Conservation (phyloP, 163 green algal species). For the Chlamydomonas reinhardtii region DNA sequence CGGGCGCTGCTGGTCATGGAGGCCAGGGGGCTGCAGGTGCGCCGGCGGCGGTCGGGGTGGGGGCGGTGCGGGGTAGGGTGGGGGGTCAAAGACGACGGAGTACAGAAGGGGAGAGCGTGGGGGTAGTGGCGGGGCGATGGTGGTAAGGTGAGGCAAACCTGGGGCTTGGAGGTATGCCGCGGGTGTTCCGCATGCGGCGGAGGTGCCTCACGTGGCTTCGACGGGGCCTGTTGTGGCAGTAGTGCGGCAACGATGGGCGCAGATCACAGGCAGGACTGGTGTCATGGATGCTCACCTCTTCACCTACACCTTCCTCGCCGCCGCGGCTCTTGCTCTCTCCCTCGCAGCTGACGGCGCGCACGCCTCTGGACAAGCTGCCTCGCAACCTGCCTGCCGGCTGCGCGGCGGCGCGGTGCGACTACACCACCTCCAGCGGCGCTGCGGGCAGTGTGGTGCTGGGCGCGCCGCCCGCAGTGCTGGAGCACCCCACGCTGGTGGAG, state of each 20-base stretch:
- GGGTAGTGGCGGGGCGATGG: too few relatives aligned
- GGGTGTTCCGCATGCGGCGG: too few relatives aligned
- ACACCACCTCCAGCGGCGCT: slow-evolving; percentile 63
- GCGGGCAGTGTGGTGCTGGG: slow-evolving; percentile 74
- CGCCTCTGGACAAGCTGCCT: slow-evolving; percentile 58
- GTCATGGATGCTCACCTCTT: too few relatives aligned
- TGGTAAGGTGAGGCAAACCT: too few relatives aligned
- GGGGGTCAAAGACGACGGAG: too few relatives aligned
- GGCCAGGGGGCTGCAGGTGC: slow-evolving; percentile 61
- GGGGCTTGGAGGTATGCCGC: too few relatives aligned
- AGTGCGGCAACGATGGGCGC: too few relatives aligned
- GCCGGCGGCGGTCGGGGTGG: background rate
- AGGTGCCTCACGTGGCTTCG: too few relatives aligned
- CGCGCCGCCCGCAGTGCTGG: slow-evolving; percentile 70
- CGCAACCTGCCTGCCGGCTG: slow-evolving; percentile 74
- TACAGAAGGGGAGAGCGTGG: background rate
- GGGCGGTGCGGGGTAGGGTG: background rate
- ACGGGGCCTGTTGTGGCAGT: too few relatives aligned
- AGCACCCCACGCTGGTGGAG: slow-evolving; percentile 69
- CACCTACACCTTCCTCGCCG: too few relatives aligned
- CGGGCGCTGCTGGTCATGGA: slow-evolving; percentile 84
- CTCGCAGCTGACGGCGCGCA: slow-evolving; percentile 54
- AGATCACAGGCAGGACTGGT: too few relatives aligned
- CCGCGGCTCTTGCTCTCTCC: too few relatives aligned
- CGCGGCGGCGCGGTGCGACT: slow-evolving; percentile 68